phyloP scores from a whole-genome alignment of 1,139 yeast species.

The Kurtzmaniella quercitrusa region DNA sequence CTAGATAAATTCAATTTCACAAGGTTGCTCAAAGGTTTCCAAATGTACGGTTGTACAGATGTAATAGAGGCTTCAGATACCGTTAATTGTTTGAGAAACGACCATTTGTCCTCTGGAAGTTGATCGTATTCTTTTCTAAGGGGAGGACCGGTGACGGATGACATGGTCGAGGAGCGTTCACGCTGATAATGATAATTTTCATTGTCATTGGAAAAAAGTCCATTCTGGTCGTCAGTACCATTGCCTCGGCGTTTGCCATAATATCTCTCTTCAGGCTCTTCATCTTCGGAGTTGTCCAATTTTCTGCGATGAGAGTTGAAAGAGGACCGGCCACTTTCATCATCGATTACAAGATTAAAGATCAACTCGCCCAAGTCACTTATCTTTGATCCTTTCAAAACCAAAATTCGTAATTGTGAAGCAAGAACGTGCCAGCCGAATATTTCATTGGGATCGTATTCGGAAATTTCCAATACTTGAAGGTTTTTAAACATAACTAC shows the following conservation, averaged over 20 bases:
- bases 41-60: conserved; percentile 39
- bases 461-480: conserved; percentile 56
- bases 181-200: conserved; percentile 3
- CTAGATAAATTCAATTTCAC: conserved; percentile 57
- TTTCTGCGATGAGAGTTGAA: conserved; percentile 24
- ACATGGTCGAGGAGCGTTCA: conserved; percentile 7
- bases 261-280: conserved; percentile 18
- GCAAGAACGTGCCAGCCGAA: conserved; percentile 63
- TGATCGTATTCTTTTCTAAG: conserved; percentile 15
- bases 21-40: conserved; percentile 46
- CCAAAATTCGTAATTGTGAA: conserved; percentile 52
- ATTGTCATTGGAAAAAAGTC: conserved; percentile 6
- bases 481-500: conserved; percentile 56
- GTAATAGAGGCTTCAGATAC: conserved; percentile 53
- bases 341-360: conserved; percentile 51
- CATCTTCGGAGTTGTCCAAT: conserved; percentile 6
- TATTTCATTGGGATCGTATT: conserved; percentile 60
- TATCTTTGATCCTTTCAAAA: conserved; percentile 48
- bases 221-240: conserved; percentile 3
- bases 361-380: conserved; percentile 49
- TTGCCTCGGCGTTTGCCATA: conserved; percentile 26
- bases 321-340: conserved; percentile 45
- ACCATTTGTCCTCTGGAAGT: conserved; percentile 49
- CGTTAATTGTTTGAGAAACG: conserved; percentile 51
- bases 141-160: background rate